These are phyloP conservation scores for Pythium phragmitis DNA, from an alignment of 352 stramenopile species.

Conservation along the genomic window DNA sequence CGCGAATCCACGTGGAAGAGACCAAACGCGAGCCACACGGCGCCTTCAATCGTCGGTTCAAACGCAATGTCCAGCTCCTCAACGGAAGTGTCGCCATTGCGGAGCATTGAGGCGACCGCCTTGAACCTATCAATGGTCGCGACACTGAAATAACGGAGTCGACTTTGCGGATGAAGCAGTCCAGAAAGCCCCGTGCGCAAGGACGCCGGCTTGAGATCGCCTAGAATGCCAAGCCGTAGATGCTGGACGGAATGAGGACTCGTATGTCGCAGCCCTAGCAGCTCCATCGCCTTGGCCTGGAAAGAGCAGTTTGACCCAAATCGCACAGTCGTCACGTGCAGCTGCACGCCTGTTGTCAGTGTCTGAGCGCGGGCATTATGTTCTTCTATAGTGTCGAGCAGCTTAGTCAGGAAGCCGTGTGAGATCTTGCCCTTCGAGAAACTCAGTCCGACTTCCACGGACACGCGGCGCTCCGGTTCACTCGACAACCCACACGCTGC, in stretches of 20 bases:
- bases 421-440: constrained; percentile 15
- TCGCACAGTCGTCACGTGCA: neutral
- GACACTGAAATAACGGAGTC: neutral
- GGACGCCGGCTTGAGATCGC: constrained; percentile 1
- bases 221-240: constrained; percentile 1
- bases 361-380: neutral
- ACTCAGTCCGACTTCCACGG: constrained; percentile 10
- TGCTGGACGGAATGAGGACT: neutral
- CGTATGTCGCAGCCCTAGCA: constrained; percentile 4
- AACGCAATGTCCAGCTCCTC: constrained; percentile 7
- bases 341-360: neutral
- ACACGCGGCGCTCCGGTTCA: neutral
- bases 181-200: neutral
- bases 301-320: constrained; percentile 10
- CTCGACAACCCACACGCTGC: neutral
- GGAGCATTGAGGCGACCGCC: neutral
- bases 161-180: neutral
- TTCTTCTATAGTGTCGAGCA: constrained; percentile 2
- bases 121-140: constrained; percentile 6
- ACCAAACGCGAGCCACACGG: constrained; percentile 38
- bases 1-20: constrained; percentile 40
- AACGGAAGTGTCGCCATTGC: constrained; percentile 1
- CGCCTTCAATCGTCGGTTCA: constrained; percentile 9
- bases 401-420: neutral
- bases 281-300: constrained; percentile 12